Base-by-base conservation (phyloP, 192 early-diverging fungal species). In the Coemansia sp. region DNA sequence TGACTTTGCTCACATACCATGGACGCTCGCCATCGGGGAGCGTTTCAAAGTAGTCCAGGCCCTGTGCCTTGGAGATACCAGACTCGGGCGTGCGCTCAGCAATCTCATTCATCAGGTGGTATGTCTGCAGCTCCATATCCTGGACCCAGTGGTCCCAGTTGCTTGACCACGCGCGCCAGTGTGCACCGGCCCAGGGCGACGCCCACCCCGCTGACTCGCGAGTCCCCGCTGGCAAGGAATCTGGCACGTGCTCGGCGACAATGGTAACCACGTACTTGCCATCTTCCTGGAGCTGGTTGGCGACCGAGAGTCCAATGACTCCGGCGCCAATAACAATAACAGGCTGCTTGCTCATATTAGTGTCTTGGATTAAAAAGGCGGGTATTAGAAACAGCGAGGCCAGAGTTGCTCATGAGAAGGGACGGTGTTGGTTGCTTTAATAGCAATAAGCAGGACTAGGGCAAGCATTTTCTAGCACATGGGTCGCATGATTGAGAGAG, bases 111-210 rank as follows among this genome's bases (percentile, higher is more conserved):
- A 82, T 62, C 10, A 45, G 55, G 23, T 38, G 20, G 35, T 73
- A 76, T 7, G 79, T 73, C 11, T 64, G 26, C 0, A 63, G 64
- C 65, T 82, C 79, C 40, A 67, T 69, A 11, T 66, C 62, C 38
- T 86, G 85, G 31, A 82, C 45, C 26, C 50, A 3, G 13, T 38
- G 45, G 67, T 88, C 81, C 20, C 76, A 50, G 24, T 77, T 77
- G 34, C 31, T 60, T 9, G 87, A 79, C 69, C 73, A 85, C 3
- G 84, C 77, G 21, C 86, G 84, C 88, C 88, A 89, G 70, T 88
- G 85, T 33, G 88, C 88, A 10, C 88, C 88, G 0, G 88, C 88
- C 65, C 81, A 72, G 10, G 83, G 82, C 21, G 74, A 77, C 14
- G 74, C 74, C 74, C 74, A 77, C 3, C 59, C 74, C 16, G 79